Conservation (phyloP, 2,329 filamentous ascomycete genomes). For the Curvularia hawaiiensis region DNA sequence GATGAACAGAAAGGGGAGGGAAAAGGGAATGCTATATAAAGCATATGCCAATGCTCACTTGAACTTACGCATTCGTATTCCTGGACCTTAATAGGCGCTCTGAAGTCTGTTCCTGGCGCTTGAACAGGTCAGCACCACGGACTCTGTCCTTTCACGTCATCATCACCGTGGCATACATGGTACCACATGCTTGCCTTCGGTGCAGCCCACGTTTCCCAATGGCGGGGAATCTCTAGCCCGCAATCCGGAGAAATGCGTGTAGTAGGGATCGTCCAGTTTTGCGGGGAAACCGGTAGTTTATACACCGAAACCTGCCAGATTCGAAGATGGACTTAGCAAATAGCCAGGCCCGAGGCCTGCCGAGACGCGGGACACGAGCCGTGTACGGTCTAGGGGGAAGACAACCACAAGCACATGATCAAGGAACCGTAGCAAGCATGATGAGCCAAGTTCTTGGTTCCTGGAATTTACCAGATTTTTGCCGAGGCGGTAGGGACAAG, state of each 20-base stretch:
- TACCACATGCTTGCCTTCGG: not conserved
- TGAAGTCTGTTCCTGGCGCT: slow-evolving; percentile 2
- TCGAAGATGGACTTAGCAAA: slow-evolving; percentile 4
- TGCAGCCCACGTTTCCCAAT: slow-evolving; percentile 7
- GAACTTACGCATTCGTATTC: not conserved
- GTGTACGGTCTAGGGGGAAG: slow-evolving; percentile 17
- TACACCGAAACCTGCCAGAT: slow-evolving; percentile 11
- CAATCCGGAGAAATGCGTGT: slow-evolving; percentile 16
- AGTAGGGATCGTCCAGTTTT: slow-evolving; percentile 10
- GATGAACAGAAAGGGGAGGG: not conserved
- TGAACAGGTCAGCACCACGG: slow-evolving; percentile 8
- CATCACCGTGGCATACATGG: slow-evolving; percentile 2
- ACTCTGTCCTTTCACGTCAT: slow-evolving; percentile 10
- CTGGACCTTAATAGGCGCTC: not conserved
- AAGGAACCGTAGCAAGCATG: not conserved
- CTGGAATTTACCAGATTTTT: not conserved
- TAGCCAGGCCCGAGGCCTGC: slow-evolving; percentile 1
- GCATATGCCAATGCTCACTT: slow-evolving; percentile 7
- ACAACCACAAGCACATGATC: slow-evolving; percentile 10
- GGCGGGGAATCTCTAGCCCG: slow-evolving; percentile 18
- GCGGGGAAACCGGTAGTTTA: slow-evolving; percentile 18
- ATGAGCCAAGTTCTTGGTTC: slow-evolving; percentile 8
- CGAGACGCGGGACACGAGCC: slow-evolving; percentile 9
- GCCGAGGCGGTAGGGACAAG: not conserved
- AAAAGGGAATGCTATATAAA: slow-evolving; percentile 10